These are phyloP conservation scores for Pseudisothecium myosuroides DNA, from an alignment of 225 moss, liverwort and hornwort species.

Conservation along the genomic window DNA sequence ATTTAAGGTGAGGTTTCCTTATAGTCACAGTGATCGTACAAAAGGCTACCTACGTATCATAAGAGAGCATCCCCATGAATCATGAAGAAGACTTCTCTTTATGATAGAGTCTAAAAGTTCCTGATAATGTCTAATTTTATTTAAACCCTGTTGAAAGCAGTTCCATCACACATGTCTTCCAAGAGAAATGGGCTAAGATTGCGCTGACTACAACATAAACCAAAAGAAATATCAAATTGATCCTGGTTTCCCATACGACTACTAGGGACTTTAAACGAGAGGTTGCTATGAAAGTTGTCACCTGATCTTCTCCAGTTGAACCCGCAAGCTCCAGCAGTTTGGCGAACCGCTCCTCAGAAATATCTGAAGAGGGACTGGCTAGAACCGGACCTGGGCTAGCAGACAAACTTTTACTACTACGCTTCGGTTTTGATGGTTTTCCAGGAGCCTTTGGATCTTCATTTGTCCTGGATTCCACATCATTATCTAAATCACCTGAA, in stretches of 20 bases:
- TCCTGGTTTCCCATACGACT: background rate
- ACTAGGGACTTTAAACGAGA: background rate
- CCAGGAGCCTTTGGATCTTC: background rate
- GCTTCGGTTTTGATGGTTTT: conserved; percentile 1
- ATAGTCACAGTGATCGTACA: background rate
- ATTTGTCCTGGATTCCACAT: background rate
- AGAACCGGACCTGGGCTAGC: background rate
- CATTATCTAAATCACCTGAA: background rate
- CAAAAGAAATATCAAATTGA: background rate
- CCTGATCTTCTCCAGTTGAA: conserved; percentile 20
- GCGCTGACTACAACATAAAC: background rate
- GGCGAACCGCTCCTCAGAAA: conserved; percentile 41
- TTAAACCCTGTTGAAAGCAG: background rate
- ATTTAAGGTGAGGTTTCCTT: background rate
- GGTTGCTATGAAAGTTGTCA: background rate
- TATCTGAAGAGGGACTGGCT: background rate
- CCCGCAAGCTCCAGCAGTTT: conserved; percentile 28
- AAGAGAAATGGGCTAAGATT: background rate
- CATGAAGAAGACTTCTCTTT: background rate
- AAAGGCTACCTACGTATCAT: background rate
- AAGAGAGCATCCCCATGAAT: background rate
- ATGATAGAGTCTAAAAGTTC: background rate
- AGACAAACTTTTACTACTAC: background rate
- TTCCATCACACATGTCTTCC: background rate
- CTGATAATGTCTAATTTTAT: background rate